Base-by-base conservation (phyloP, 129 eudicot genomes). In the Logfia minima region DNA sequence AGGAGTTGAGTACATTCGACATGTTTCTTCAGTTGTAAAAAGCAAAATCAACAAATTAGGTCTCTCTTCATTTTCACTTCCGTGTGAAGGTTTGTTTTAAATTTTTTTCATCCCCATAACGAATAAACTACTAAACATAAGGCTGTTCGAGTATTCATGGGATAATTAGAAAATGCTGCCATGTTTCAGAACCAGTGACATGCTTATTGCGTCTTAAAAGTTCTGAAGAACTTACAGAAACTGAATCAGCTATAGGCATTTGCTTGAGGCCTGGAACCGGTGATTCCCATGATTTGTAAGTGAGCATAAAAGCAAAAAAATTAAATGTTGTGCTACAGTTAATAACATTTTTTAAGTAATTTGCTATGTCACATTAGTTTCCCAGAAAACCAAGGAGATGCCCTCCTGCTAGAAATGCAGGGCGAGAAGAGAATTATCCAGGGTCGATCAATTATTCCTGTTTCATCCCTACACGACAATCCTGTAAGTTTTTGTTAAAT, bases 301-400 rank as follows among this genome's bases (percentile, higher is more conserved):
- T 80, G 69, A 48, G 52, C 62, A 31, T 48, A 10, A 8, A n/a
- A 10, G 34, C 23, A n/a, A 58, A 58, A 22, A 69, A n/a, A 1
- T 26, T 39, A 59, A 41, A n/a, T 60, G 5, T 6, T 18, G 34
- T 17, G 32, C 39, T 24, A 26, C 39, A 5, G 18, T 28, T 58
- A 23, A 56, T 14, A 28, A 28, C 29, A 18, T 0, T 24, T 52
- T 28, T 48, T 14, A 48, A 48, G 5, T 53, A 11, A 52, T 59
- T 28, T 58, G 55, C 71, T 64, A 62, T 66, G 71, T 75, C 62
- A 37, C 67, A 77, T 84, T 87, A 90, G 98, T 80, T 88, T 88
- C 77, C 98, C 98, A 16, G 98, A 93, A 71, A 90, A 83, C 61
- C 89, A 93, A 83, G 95, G 90, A 66, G 98, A 93, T 88, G 91